Evolutionary conservation across 1,139 yeast genomes (phyloP), one percentile per base, ranked within the genome.

Genomic region (Nadsonia starkeyi-henricii): DNA sequence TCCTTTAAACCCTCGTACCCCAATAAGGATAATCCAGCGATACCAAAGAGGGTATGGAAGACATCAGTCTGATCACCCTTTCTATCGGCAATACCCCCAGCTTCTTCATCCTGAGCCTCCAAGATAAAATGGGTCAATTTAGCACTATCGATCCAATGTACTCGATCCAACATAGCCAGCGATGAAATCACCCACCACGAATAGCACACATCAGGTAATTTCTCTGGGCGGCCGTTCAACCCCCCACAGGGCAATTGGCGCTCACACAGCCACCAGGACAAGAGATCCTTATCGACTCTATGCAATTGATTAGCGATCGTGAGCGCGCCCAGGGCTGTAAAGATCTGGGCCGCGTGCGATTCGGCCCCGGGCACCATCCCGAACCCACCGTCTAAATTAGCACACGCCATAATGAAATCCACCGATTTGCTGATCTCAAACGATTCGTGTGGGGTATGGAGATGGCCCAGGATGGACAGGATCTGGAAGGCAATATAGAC

Each of bases 161-260:
- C 63, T 53, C 74, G 77, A 0, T 69, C 75, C 23, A 91, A 68
- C 48, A 89, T 81, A 0, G 85, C 75, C 47, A 91, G 67, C 1
- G 91, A 75, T 1, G 95, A 82, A 43, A 89, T 65, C 5, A 88
- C 96, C 98, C 98, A 91, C 97, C 97, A 93, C 60, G 93, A 81
- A 62, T 91, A 91, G 62, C 99, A 91, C 17, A 85, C 96, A 64
- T 91, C 99, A 0, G 97, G 96, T 23, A 89, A 68, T 62, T 91
- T 91, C 55, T 93, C 96, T 0, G 98, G 98, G 46, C 99, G 75
- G 0, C 99, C 99, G 61, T 91, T 91, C 49, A 91, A 71, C 0
- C 99, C 99, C 4, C 99, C 99, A 23, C 74, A 73, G 2, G 80
- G 79, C n/a, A 85, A 75, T 63, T 91, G 99, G 49, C 99, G 70